These are phyloP conservation scores for Nicotiana sylvestris DNA, from an alignment of 257 asterid species.

Conservation along the genomic window DNA sequence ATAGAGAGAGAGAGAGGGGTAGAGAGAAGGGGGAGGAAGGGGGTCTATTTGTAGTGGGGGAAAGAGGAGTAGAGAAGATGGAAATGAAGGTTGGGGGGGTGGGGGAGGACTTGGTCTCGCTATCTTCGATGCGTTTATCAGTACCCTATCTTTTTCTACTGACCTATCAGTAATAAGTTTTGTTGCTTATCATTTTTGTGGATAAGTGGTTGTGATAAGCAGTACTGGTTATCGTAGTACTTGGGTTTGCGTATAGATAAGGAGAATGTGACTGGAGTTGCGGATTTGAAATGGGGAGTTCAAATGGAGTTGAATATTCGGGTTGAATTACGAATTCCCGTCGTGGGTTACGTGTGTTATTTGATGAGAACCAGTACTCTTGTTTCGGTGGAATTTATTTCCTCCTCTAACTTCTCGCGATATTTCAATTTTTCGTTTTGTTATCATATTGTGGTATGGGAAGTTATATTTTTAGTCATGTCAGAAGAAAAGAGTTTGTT, in stretches of 20 bases:
- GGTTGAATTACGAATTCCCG: conserved; percentile 39
- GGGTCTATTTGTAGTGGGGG: background rate
- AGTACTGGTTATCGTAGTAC: rapidly evolving
- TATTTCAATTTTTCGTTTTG: background rate
- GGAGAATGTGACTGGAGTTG: conserved; percentile 46
- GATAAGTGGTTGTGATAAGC: background rate
- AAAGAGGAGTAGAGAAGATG: conserved; percentile 11
- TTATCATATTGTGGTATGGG: background rate
- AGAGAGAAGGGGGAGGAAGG: conserved; percentile 19
- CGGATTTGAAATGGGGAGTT: conserved; percentile 79
- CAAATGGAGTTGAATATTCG: conserved; percentile 72
- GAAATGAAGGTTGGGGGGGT: conserved; percentile 38
- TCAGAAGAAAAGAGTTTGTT: background rate
- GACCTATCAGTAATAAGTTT: conserved; percentile 34
- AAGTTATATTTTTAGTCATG: background rate
- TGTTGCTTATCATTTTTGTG: rapidly evolving
- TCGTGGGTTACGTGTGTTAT: conserved; percentile 11
- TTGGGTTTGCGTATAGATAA: conserved; percentile 43
- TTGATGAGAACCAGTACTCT: conserved; percentile 2
- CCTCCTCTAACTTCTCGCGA: conserved; percentile 14
- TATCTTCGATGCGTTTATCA: conserved; percentile 96
- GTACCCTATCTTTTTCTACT: conserved; percentile 57
- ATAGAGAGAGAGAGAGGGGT: conserved; percentile 1
- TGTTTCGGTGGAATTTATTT: conserved; percentile 22
- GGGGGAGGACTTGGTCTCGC: conserved; percentile 86